phyloP scores from a whole-genome alignment of 1,139 yeast species.

The Yamadazyma sp. region DNA sequence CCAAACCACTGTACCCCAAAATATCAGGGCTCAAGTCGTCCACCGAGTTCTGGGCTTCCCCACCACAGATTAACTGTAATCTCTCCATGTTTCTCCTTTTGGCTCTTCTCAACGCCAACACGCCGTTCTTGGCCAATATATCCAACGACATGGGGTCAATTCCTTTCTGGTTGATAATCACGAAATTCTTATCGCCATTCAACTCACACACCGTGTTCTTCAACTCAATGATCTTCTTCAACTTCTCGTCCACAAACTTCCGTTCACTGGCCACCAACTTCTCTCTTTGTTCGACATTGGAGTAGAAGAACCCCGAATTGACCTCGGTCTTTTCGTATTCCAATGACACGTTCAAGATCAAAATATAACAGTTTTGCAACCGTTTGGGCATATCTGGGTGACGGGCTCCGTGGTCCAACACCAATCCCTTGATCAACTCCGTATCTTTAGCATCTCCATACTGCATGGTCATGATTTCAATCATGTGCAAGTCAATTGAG shows the following conservation, averaged over 20 bases:
- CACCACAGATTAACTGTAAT: conserved; percentile 93
- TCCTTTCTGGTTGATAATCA: conserved; percentile 96
- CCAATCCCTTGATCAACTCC: conserved; percentile 81
- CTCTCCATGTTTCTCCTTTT: conserved; percentile 99
- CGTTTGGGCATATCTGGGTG: conserved; percentile 98
- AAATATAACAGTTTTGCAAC: conserved; percentile 77
- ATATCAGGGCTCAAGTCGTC: conserved; percentile 85
- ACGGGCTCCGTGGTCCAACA: conserved; percentile 96
- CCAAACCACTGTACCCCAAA: conserved; percentile 90
- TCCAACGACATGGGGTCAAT: conserved; percentile 98
- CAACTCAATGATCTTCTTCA: conserved; percentile 86
- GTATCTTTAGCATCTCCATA: conserved; percentile 86
- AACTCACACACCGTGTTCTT: conserved; percentile 88
- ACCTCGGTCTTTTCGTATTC: conserved; percentile 99
- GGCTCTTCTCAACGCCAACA: conserved; percentile 94
- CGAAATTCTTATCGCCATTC: conserved; percentile 76
- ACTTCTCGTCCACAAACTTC: conserved; percentile 90
- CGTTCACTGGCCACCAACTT: conserved; percentile 93
- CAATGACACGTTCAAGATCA: conserved; percentile 88
- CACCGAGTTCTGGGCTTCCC: conserved; percentile 96
- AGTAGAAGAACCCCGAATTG: conserved; percentile 92
- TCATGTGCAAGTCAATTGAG: conserved; percentile 84
- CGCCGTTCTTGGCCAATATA: conserved; percentile 87
- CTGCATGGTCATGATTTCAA: conserved; percentile 98
- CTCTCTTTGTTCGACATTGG: conserved; percentile 94